Conservation (phyloP, 805 yeast species). For the Priceomyces castillae region DNA sequence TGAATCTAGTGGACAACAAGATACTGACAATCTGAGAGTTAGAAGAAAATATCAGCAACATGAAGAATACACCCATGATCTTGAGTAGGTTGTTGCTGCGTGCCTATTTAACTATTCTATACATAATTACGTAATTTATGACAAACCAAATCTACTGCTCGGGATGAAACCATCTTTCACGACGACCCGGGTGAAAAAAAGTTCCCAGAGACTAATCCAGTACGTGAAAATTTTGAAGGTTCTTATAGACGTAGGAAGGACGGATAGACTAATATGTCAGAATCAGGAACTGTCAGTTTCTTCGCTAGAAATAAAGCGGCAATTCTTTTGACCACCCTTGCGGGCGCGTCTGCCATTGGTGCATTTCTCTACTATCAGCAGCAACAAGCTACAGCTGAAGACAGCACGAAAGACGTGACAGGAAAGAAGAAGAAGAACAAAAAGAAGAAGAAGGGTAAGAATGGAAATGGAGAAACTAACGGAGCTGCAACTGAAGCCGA, state of each 20-base stretch:
- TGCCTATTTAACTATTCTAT: not conserved
- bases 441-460: slow-evolving; percentile 42
- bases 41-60: slow-evolving; percentile 34
- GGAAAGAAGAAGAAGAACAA: slow-evolving; percentile 27
- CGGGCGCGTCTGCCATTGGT: slow-evolving; percentile 61
- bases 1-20: slow-evolving; percentile 29
- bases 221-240: not conserved
- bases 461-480: slow-evolving; percentile 7
- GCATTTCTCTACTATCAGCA: slow-evolving; percentile 51
- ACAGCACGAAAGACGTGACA: slow-evolving; percentile 14
- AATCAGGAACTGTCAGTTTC: slow-evolving; percentile 21
- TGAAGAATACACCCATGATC: slow-evolving; percentile 22
- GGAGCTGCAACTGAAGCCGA: slow-evolving; percentile 15
- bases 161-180: not conserved
- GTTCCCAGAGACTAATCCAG: not conserved
- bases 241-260: not conserved
- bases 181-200: slow-evolving; percentile 1
- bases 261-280: slow-evolving; percentile 10
- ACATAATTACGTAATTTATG: not conserved
- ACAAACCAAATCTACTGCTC: not conserved
- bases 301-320: slow-evolving; percentile 59
- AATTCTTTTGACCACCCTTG: slow-evolving; percentile 59
- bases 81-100: slow-evolving; percentile 11
- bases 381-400: slow-evolving; percentile 15
- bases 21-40: slow-evolving; percentile 32